Evolutionary conservation across 2,329 filamentous ascomycete species (phyloP).

Genomic region (Xylaria sp.): DNA sequence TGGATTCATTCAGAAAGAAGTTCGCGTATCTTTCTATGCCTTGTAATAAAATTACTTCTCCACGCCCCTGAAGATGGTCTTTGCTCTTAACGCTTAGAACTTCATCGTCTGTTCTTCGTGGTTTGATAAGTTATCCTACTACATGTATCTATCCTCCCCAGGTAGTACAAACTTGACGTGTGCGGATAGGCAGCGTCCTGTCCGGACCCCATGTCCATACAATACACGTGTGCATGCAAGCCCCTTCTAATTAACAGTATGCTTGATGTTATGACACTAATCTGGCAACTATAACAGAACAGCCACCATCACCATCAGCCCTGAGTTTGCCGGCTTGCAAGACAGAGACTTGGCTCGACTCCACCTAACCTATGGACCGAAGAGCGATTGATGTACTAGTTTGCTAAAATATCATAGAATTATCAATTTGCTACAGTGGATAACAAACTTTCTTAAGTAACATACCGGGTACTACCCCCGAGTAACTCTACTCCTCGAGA

Average conservation of each 20-base stretch:
- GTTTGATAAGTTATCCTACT: background rate
- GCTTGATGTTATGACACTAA: background rate
- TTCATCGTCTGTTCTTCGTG: background rate
- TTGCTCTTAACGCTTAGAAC: background rate
- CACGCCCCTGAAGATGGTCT: background rate
- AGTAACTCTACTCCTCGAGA: background rate
- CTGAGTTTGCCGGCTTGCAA: background rate
- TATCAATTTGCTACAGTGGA: conserved; percentile 4
- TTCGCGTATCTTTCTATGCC: background rate
- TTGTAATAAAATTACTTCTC: background rate
- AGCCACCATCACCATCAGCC: background rate
- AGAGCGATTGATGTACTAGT: background rate
- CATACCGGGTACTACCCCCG: background rate
- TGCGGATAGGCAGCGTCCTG: background rate
- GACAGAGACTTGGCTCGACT: background rate
- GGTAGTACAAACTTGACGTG: background rate
- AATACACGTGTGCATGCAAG: conserved; percentile 3
- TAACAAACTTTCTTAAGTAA: background rate
- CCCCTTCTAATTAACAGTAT: background rate
- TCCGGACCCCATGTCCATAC: background rate
- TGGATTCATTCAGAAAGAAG: background rate
- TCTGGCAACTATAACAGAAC: background rate
- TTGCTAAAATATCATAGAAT: conserved; percentile 1
- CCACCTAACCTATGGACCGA: background rate
- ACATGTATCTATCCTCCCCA: too few species aligned